These are phyloP conservation scores for Sugiyamaella mastotermitis DNA, from an alignment of 805 yeast genomes.

Conservation along the genomic window DNA sequence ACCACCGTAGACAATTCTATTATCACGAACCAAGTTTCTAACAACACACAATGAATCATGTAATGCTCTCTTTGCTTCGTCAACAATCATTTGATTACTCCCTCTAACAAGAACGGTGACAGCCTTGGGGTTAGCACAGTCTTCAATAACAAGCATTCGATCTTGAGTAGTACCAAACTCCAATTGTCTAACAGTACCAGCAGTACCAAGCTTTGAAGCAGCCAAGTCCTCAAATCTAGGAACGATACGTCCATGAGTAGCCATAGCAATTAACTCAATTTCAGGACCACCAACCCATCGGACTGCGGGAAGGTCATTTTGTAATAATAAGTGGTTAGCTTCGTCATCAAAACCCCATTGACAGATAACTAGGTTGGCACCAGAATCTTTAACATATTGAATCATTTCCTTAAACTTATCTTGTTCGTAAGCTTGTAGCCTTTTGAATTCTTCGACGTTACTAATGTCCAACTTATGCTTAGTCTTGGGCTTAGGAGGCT, in stretches of 20 bases:
- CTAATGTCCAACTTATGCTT: conserved; percentile 94
- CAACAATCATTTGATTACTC: conserved; percentile 95
- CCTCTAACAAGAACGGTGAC: conserved; percentile 94
- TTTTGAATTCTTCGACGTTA: conserved; percentile 88
- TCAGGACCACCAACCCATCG: conserved; percentile 99
- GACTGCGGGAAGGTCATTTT: conserved; percentile 88
- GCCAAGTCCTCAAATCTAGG: conserved; percentile 93
- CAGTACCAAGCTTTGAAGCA: conserved; percentile 75
- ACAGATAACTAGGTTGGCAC: conserved; percentile 95
- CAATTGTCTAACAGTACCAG: conserved; percentile 78
- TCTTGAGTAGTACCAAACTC: conserved; percentile 96
- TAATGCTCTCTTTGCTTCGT: conserved; percentile 92
- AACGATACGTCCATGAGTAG: conserved; percentile 94
- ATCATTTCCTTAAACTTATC: conserved; percentile 90
- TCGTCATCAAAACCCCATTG: conserved; percentile 99
- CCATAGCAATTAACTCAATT: conserved; percentile 91
- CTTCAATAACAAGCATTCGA: conserved; percentile 91
- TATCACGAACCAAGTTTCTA: conserved; percentile 86
- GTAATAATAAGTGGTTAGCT: conserved; percentile 86
- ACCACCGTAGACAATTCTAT: conserved; percentile 97
- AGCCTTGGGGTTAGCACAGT: conserved; percentile 77
- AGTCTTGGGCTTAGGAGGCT: conserved; percentile 99
- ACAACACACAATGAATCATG: conserved; percentile 98
- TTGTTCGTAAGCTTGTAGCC: conserved; percentile 86
- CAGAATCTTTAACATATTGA: conserved; percentile 72